Conservation (phyloP, 176 grass and related monocot genomes). For the Canna indica region DNA sequence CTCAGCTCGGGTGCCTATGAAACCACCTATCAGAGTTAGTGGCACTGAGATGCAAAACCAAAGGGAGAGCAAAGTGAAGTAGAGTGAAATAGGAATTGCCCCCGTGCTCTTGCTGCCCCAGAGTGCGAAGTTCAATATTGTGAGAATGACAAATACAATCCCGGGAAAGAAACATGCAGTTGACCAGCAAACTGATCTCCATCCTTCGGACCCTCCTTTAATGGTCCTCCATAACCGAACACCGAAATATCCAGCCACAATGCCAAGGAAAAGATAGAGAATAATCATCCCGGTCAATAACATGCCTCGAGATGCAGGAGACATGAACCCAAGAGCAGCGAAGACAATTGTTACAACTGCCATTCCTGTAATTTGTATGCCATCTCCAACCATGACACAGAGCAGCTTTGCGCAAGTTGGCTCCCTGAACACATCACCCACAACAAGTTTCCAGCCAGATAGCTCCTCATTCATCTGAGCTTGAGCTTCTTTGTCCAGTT, state of each 20-base stretch:
- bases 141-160: conserved; percentile 54
- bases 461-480: conserved; percentile 82
- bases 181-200: conserved; percentile 66
- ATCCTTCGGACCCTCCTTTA: conserved; percentile 55
- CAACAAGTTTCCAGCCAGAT: conserved; percentile 83
- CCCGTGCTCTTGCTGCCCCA: conserved; percentile 78
- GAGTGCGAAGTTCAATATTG: conserved; percentile 57
- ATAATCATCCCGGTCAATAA: conserved; percentile 82
- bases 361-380: conserved; percentile 75
- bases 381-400: conserved; percentile 74
- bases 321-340: conserved; percentile 90
- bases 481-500: conserved; percentile 60
- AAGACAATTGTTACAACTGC: conserved; percentile 49
- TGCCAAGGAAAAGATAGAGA: conserved; percentile 77
- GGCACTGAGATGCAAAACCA: no score
- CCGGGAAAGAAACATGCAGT: conserved; percentile 80
- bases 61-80: conserved; percentile 66
- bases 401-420: conserved; percentile 56
- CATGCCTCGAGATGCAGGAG: conserved; percentile 81
- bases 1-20: conserved; percentile 51
- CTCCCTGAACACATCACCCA: conserved; percentile 82
- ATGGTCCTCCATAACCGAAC: conserved; percentile 56
- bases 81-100: conserved; percentile 72
- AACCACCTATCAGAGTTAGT: conserved; percentile 50
- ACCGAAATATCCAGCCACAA: conserved; percentile 58